These are phyloP conservation scores for Cystobasidium onofrii DNA, from an alignment of 768 basidiomycete species.

Conservation along the genomic window DNA sequence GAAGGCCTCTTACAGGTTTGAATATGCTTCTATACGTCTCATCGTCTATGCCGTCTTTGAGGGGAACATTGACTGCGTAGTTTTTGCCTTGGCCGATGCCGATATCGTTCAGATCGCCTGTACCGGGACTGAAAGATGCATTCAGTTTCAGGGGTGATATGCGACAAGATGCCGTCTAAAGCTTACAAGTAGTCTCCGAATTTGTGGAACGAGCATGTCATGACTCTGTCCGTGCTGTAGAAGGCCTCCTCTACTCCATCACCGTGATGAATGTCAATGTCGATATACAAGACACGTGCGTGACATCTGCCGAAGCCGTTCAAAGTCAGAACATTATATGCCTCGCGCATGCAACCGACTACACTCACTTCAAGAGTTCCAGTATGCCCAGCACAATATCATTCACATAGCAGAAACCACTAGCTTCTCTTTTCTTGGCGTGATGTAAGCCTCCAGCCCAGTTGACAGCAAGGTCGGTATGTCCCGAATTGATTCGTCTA, in stretches of 20 bases:
- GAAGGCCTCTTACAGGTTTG: conserved; percentile 61
- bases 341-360: no score
- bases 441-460: conserved; percentile 99
- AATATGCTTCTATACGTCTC: conserved; percentile 81
- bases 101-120: conserved; percentile 73
- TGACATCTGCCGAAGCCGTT: conserved; percentile 47
- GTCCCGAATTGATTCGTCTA: conserved; percentile 65
- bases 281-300: conserved; percentile 85
- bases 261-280: conserved; percentile 97
- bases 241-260: conserved; percentile 99
- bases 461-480: conserved; percentile 77
- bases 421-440: conserved; percentile 97
- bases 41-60: conserved; percentile 90
- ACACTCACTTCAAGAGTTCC: conserved; percentile 74
- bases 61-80: conserved; percentile 84
- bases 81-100: conserved; percentile 72
- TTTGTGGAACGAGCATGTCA: conserved; percentile 96
- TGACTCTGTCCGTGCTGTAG: conserved; percentile 92
- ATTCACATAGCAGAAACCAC: conserved; percentile 98
- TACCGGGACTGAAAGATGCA: conserved; percentile 59
- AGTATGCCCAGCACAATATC: conserved; percentile 88
- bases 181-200: conserved; percentile 70
- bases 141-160: neutral
- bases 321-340: no score
- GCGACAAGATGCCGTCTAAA: neutral